phyloP scores from a whole-genome alignment of 2,329 filamentous ascomycete species.

The Mariannaea sp. region DNA sequence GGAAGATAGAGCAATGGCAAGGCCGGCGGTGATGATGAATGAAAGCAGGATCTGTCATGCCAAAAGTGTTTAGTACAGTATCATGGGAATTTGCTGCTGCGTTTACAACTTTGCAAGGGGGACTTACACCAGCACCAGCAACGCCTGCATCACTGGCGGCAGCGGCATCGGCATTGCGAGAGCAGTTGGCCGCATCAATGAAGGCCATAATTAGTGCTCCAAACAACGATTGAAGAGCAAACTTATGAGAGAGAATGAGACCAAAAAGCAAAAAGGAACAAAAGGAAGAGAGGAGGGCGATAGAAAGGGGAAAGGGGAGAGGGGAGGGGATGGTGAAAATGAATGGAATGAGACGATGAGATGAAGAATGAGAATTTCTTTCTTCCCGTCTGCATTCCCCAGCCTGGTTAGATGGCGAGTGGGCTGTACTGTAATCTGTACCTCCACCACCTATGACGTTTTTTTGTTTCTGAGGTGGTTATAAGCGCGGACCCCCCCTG shows the following conservation, averaged over 20 bases:
- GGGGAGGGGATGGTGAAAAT: too few species aligned
- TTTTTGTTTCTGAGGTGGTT: too few species aligned
- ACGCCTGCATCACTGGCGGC: constrained; percentile 61
- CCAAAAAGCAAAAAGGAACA: background rate
- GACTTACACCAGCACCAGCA: constrained; percentile 54
- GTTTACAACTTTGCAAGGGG: too few species aligned
- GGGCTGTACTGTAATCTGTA: too few species aligned
- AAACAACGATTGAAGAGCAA: background rate
- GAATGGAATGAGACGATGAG: background rate
- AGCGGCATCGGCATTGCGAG: constrained; percentile 54
- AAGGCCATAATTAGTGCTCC: constrained; percentile 62
- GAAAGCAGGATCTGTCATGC: constrained; percentile 54
- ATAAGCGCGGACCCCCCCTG: constrained; percentile 38
- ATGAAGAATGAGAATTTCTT: background rate
- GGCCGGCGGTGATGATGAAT: constrained; percentile 66
- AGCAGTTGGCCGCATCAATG: constrained; percentile 63
- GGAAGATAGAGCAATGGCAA: constrained; percentile 60
- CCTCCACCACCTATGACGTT: too few species aligned
- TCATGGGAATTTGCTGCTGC: constrained; percentile 18
- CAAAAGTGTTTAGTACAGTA: background rate
- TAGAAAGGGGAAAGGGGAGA: too few species aligned
- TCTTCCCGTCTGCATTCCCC: background rate
- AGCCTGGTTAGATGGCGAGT: constrained; percentile 9
- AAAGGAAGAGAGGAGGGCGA: background rate
- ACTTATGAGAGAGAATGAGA: background rate